Evolutionary conservation across 345 rosid genomes (phyloP).

Genomic region (Crucihimalaya himalaica): DNA sequence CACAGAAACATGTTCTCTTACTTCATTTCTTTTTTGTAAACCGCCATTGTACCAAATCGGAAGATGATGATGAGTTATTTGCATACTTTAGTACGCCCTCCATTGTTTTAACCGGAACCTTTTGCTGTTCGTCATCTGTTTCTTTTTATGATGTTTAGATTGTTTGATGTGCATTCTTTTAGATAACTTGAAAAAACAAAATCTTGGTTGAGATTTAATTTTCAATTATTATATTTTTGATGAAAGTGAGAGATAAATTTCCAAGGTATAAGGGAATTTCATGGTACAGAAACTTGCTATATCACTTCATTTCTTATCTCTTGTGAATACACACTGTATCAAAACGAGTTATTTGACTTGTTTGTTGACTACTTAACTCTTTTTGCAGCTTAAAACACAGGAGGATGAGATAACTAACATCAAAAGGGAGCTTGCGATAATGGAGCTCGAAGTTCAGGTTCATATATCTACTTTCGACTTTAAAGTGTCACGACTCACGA

Average conservation of each 20-base stretch:
- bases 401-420: slow-evolving; percentile 64
- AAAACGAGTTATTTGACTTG: neutral
- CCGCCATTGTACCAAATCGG: neutral
- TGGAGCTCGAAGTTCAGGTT: slow-evolving; percentile 91
- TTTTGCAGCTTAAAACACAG: slow-evolving; percentile 53
- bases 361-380: neutral
- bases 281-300: neutral
- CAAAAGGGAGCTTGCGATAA: slow-evolving; percentile 75
- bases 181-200: no score
- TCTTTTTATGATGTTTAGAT: neutral
- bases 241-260: neutral
- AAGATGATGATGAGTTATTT: neutral
- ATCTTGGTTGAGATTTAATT: neutral
- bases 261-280: neutral
- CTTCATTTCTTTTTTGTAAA: neutral
- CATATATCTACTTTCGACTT: neutral
- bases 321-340: neutral
- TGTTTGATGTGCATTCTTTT: neutral
- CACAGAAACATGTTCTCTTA: neutral
- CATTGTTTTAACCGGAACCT: neutral
- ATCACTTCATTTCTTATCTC: neutral
- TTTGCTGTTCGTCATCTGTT: neutral
- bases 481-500: neutral
- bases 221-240: neutral
- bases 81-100: neutral